Evolutionary conservation across 306 rosid species (phyloP), one percentile per base, ranked within the genome.

Genomic region (Prunus dulcis): DNA sequence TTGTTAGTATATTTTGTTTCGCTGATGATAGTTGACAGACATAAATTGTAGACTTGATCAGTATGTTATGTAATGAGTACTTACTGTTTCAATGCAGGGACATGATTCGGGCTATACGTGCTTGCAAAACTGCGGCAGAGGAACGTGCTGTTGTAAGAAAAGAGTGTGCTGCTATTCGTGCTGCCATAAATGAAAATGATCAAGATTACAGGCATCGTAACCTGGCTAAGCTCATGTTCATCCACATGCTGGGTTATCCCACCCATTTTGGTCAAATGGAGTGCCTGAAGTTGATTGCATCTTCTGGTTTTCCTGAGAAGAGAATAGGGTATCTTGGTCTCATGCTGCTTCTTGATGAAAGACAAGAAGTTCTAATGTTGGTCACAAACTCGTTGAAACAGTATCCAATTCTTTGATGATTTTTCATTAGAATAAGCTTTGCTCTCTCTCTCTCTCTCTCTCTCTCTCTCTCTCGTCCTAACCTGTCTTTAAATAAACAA

Each of bases 241-340:
- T 95, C 79, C 99, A 95, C 82, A 95, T 95, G 99, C 97, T 95
- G 82, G 99, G 99, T 45, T 95, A 95, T 86, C 99, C 99, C 56
- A 95, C 99, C 46, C 97, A 95, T 88, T 95, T 95, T 92, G 99
- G 99, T 87, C 99, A 95, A 91, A 95, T 95, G 99, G 99, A 95
- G 77, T 95, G 99, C 87, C 87, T 95, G 76, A 95, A 95, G 86
- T 89, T 88, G 86, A 95, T 95, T 45, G 99, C 98, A 17, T 88
- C 99, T 67, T 76, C 98, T 17, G 97, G 97, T 80, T 95, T 95
- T 83, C 99, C 99, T 23, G 99, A 95, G 87, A 95, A 95, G 86
- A 95, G 99, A 85, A 92, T 95, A 80, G 99, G 99, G 58, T 95
- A 95, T 82, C 99, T 95, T 80, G 97, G 93, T 77, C 97, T 95